These are phyloP conservation scores for Hirsutella rhossiliensis DNA, from an alignment of 2,329 filamentous ascomycete genomes.

Conservation along the genomic window DNA sequence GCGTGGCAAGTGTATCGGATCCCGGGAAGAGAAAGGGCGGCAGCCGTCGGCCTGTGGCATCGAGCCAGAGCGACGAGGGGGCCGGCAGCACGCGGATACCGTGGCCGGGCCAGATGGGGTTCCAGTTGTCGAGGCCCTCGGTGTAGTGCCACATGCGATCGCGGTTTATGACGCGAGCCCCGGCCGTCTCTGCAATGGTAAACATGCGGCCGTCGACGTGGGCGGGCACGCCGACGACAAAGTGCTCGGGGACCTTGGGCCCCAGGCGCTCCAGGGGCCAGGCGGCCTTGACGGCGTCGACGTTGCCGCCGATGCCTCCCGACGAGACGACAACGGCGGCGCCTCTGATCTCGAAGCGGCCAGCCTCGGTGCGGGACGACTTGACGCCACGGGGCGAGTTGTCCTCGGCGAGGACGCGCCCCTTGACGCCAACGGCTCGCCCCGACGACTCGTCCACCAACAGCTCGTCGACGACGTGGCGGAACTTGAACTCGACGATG, in stretches of 20 bases:
- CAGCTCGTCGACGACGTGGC: constrained; percentile 45
- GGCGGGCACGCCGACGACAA: constrained; percentile 48
- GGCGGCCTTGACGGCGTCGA: constrained; percentile 44
- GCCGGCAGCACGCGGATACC: constrained; percentile 49
- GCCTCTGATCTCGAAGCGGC: constrained; percentile 40
- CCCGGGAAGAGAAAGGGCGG: constrained; percentile 46
- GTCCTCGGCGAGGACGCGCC: constrained; percentile 39
- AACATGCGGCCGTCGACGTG: constrained; percentile 56
- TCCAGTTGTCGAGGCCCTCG: constrained; percentile 49
- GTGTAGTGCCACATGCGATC: constrained; percentile 59
- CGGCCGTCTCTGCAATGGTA: constrained; percentile 37
- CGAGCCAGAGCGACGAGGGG: constrained; percentile 50
- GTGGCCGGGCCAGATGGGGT: constrained; percentile 48
- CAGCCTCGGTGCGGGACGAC: constrained; percentile 33
- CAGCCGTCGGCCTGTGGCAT: constrained; percentile 45
- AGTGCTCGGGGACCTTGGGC: constrained; percentile 39
- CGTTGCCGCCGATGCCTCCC: constrained; percentile 48
- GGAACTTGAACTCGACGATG: constrained; percentile 40
- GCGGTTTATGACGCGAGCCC: constrained; percentile 44
- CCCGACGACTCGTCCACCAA: constrained; percentile 37
- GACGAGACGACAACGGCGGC: constrained; percentile 41
- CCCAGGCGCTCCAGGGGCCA: constrained; percentile 49
- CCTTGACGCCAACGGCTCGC: constrained; percentile 38
- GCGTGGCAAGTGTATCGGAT: constrained; percentile 42
- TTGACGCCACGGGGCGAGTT: constrained; percentile 37